Evolutionary conservation across 2,329 filamentous ascomycete species (phyloP), one percentile per base, ranked within the genome.

Genomic region (Beauveria sp.): DNA sequence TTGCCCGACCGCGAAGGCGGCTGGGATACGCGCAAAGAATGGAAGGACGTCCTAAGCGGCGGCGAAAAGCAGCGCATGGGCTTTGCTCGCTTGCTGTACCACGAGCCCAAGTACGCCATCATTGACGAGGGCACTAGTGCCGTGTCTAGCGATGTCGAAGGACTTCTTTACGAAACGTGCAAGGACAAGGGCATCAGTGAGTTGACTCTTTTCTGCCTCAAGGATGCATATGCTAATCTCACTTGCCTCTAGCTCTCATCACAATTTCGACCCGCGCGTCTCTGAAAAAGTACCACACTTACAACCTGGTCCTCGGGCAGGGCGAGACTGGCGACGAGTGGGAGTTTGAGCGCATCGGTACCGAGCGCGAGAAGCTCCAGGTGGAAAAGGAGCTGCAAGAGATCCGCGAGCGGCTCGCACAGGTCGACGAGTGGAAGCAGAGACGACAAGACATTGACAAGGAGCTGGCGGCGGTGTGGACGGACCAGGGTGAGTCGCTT

Each of bases 21-120:
- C 16, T 98, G 92, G 92, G 91, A 99, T 71, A 95, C 91, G 5
- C 85, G 91, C 61, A 98, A 99, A 75, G 93, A 96, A 71, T 99
- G 95, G 95, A 97, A 98, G 76, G 93, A 98, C 67, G 91, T 99
- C 5, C 81, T 99, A n/a, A 93, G 89, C 66, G 95, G 95, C 45
- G 95, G 95, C 14, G 95, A 99, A 80, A 99, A 99, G 78, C 95
- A 99, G 77, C 82, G 95, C 24, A 91, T 99, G 84, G 91, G 86
- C 0, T 91, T 99, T 68, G 93, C 96, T 4, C 81, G 95, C 50
- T 74, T 99, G 55, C 78, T 98, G 46, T 99, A 99, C 70, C 95
- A 99, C 70, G 93, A 98, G 76, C 95, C 95, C 18, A 82, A 89
- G 63, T 99, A 96, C 71, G 95, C 92, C 2, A 91, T 99, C 69